Base-by-base conservation (phyloP, 495 filamentous ascomycete species). In the Hypoxylon perforatum region DNA sequence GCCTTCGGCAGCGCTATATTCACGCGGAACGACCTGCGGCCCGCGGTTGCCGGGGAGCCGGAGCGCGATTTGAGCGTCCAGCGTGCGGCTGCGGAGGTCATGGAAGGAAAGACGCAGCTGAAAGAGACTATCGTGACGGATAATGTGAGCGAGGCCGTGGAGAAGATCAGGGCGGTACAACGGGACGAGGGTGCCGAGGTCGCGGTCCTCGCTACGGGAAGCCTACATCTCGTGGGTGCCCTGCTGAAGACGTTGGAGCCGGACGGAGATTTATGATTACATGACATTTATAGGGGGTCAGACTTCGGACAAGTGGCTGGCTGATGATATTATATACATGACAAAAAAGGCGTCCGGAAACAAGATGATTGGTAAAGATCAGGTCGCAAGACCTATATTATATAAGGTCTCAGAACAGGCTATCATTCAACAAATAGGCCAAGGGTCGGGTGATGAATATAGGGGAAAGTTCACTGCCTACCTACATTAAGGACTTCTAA, bases 211-310 rank as follows among this genome's bases (percentile, higher is more conserved):
- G 81, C 92, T 28, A 97, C 94, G 17, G 94, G 94, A 5, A 97
- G 93, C 73, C 82, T 97, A 60, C 92, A 97, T 80, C 83, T 98
- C 8, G 92, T 97, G 1, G 93, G 94, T 3, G 90, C 91, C 0
- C 80, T 93, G 59, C 76, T 97, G 25, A 90, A 91, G 74, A 87
- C 90, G 4, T 78, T 98, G 50, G 92, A 93, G 72, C 69, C 74
- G 33, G 77, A 76, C 22, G 70, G 65, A 30, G 60, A 74, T 33
- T 66, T 69, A 53, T 70, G 19, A 39, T 42, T 15, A n/a, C 14
- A 2, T 17, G n/a, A 4, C 4, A n/a, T 42, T 17, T 42, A 42
- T 17, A 42, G 12, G 4, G 39, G 39, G 4, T 38, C 14, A n/a
- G 3, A 11, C 10, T 11, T 38, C 2, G 10, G 35, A n/a, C 3